Base-by-base conservation (phyloP, 2,329 filamentous ascomycete genomes). In the Amauroascus verrucosus region DNA sequence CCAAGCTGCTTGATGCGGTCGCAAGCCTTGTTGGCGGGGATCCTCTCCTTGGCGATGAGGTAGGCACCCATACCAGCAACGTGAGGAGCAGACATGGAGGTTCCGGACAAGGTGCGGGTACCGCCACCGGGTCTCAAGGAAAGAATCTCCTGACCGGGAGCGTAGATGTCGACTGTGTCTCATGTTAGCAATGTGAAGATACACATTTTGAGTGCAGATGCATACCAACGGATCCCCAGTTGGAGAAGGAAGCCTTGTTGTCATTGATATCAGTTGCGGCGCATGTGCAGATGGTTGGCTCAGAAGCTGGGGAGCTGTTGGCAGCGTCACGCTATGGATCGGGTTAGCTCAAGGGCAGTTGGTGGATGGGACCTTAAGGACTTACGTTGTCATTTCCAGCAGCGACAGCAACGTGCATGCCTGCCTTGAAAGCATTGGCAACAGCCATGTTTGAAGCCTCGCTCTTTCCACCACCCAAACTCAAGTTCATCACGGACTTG, bases 41-140 rank as follows among this genome's bases (percentile, higher is more conserved):
- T 65, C 50, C 67, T 62, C 68, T 81, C 76, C 52, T 81, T 72
- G 50, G 71, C 61, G 48, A 63, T 76, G 45, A 78, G 66, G 61
- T 77, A 77, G 5, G 78, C 75, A 56, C 79, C 75, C 48, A 79
- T 68, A 54, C 79, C 78, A 8, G 77, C 74, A 56, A 79, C 75
- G 63, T 71, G 70, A 57, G 69, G 69, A 24, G 65, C 63, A 43
- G 66, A 65, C 62, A 67, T 67, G 18, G 67, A 68, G 50, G 67
- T 69, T 49, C 67, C 66, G 22, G 64, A 68, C 50, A 69, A 62
- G 55, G 60, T 62, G 59, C 78, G 75, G 59, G 77, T 71, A 54
- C 75, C 70, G 40, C 70, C 72, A 57, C 67, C 67, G 24, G 67
- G 71, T 74, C 73, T 80, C 7, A 77, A 62, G 35, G 70, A 75